Base-by-base conservation (phyloP, 345 rosid species). In the Eucalyptus microcorys region DNA sequence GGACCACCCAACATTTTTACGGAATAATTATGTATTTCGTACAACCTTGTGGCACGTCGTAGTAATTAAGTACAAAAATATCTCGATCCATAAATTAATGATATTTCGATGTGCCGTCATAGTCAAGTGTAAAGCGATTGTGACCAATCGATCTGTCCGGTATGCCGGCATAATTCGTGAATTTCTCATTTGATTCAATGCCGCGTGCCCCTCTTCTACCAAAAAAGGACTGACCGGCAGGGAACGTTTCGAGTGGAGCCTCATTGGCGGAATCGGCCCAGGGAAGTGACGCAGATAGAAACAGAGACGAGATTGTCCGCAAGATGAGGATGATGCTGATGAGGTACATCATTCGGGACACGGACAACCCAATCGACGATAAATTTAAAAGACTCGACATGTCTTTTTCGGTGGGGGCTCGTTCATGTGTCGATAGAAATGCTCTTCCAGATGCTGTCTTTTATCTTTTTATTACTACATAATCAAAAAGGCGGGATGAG, bases 11-110 rank as follows among this genome's bases (percentile, higher is more conserved):
- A 24, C 3, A 37, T 22, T 71, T 71, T 14, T 71, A 5, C 7
- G 1, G 14, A 19, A 76, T 37, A 11, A 3, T 71, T 5, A 26
- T 49, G 5, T 10, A 13, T 1, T 19, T 37, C 14, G 4, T 76
- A 1, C 47, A 21, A 21, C 2, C 47, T 76, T 34, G 17, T 4
- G 24, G 1, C 4, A 6, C 13, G 3, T 32, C 4, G 5, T 37
- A 76, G 8, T 6, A 68, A 32, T 16, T 4, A 8, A 34, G 40
- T 32, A 32, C 21, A 68, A 68, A 68, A 34, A 68, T 16, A 68
- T 68, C 12, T 2, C 4, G 2, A 17, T 6, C 5, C 76, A 9
- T 1, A 17, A 34, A 68, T 34, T 9, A 16, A 34, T 9, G 13
- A 68, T 6, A 6, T 34, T 34, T 34, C 0, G 21, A 71, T 10